phyloP scores from a whole-genome alignment of 2,329 filamentous ascomycete species.

The Fusarium sp. region DNA sequence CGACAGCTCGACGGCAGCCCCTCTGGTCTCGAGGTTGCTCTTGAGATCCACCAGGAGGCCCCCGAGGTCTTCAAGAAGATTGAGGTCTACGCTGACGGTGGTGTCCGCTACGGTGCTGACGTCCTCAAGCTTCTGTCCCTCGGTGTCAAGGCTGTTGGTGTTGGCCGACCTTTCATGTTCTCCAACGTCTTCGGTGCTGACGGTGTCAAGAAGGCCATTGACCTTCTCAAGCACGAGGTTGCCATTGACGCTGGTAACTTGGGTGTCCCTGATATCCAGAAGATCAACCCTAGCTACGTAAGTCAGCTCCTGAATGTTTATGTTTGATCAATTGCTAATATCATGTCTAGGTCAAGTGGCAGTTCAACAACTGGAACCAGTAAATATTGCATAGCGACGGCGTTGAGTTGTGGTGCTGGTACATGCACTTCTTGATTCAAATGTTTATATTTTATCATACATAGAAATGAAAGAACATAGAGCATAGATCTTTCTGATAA shows the following conservation, averaged over 20 bases:
- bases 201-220: constrained; percentile 60
- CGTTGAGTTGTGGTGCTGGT: constrained; percentile 22
- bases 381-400: constrained; percentile 22
- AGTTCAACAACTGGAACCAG: constrained; percentile 45
- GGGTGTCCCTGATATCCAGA: constrained; percentile 56
- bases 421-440: constrained; percentile 38
- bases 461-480: constrained; percentile 16
- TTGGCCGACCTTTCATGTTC: constrained; percentile 67
- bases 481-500: not conserved
- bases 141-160: constrained; percentile 59
- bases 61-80: constrained; percentile 57
- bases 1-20: constrained; percentile 58
- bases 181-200: constrained; percentile 64
- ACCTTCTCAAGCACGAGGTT: constrained; percentile 65
- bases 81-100: constrained; percentile 58
- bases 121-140: constrained; percentile 60
- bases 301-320: not conserved
- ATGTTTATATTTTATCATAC: constrained; percentile 32
- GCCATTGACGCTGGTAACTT: constrained; percentile 59
- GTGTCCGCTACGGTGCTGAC: constrained; percentile 59
- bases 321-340: constrained; percentile 3
- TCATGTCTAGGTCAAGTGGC: constrained; percentile 42
- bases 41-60: constrained; percentile 56
- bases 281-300: constrained; percentile 51
- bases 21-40: constrained; percentile 55